Evolutionary conservation across 139 green algal genomes (phyloP), one percentile per base, ranked within the genome.

Genomic region (Dunaliella sp.): DNA sequence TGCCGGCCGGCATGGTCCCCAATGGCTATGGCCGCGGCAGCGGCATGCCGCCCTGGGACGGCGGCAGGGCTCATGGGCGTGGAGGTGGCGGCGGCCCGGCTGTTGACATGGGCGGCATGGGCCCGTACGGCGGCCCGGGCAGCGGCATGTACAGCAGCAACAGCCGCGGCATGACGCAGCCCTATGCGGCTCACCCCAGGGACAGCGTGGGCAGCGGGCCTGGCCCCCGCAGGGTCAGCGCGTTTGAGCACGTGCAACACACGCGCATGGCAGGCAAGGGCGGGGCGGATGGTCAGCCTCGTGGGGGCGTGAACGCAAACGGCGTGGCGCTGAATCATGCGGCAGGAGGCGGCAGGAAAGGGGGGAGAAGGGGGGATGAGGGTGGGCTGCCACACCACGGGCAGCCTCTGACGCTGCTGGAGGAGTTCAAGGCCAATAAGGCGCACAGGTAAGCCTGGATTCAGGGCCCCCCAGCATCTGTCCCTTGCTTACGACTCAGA

Each of bases 341-440:
- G n/a, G n/a, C n/a, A n/a, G n/a, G n/a, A n/a, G 48, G 48, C 7
- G 48, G 48, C 16, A 65, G 48, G 7, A 65, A 65, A 65, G 16
- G 48, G 7, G 48, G 48, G 16, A 7, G 48, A 16, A 7, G 48
- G 7, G 16, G 16, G 48, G 48, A 65, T 16, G 48, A 65, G 7
- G 48, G 7, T 26, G 48, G 48, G 48, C 7, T 65, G 48, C 48
- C 48, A 7, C 7, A 65, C 48, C 48, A 65, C 48, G 48, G 48
- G 48, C 48, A 65, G 48, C 48, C 48, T 26, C 48, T 65, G 7
- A 65, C 91, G 16, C 89, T 97, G 86, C 90, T 97, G 83, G 94
- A 97, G 77, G 91, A 97, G 85, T 97, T 94, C 87, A 97, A 97
- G 87, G 88, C 82, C 82, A 94, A 90, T 86, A 94, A 95, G 84